Base-by-base conservation (phyloP, 1,284 basidiomycete genomes). In the Ganoderma boninense region DNA sequence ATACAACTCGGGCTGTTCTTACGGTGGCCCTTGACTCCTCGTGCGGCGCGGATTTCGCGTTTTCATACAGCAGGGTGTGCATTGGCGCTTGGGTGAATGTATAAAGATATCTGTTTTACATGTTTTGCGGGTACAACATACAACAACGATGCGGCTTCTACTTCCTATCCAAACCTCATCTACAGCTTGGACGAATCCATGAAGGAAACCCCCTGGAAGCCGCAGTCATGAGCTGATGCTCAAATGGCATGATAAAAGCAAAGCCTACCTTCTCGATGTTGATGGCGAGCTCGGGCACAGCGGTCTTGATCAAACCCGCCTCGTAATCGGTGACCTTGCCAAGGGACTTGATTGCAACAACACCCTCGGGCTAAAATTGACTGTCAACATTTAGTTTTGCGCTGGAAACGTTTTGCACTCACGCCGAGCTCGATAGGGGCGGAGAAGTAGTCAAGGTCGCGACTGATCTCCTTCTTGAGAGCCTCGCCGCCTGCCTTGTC, bases 371-470 rank as follows among this genome's bases (percentile, higher is more conserved):
- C 93, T 95, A 72, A 11, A 69, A 13, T 26, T 14, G 64, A 2
- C 7, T 67, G 42, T 69, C 63, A 72, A 13, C 54, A 46, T 38
- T 72, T 11, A 60, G 73, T 44, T 77, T 23, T 4, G 23, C 32
- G 18, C 13, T 16, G 18, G 23, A n/a, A 46, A 38, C 77, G 32
- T 69, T 11, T 6, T 4, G 6, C 16, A 81, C 92, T 68, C 81
- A 95, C 93, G 74, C 96, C 95, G 71, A 97, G 91, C 83, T 95
- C 93, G 72, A 97, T 88, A 67, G 88, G 91, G 54, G 91, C 89
- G 38, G 95, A 94, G 87, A 98, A 97, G 86, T 89, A 97, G 68
- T 92, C 90, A 60, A 97, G 79, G n/a, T 90, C 87, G 68, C 82
- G 78, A 11, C 87, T 90, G 65, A 95, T 84, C 77, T 92, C 91